Evolutionary conservation across 2,329 filamentous ascomycete genomes (phyloP), one percentile per base, ranked within the genome.

Genomic region (Aspergillus clavatus): DNA sequence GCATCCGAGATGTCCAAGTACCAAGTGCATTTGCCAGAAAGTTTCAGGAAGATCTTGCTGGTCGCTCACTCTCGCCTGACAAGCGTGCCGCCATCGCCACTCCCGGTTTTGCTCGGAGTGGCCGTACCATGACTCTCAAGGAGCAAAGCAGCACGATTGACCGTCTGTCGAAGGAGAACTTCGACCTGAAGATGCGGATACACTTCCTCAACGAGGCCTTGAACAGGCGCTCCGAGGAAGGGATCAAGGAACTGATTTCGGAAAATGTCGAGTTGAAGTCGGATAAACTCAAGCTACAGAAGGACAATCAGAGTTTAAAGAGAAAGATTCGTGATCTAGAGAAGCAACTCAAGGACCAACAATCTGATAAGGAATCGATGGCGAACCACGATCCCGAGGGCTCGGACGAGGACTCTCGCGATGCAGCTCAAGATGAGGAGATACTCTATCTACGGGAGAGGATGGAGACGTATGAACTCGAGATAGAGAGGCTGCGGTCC

Each of bases 131-230:
- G 69, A 97, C 93, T 0, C 73, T 98, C 31, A 97, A 96, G 66
- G 93, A 98, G 68, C 93, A 98, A 68, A 95, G 91, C 63, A 95
- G 86, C 69, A 97, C 91, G 11, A 96, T 98, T 53, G 93, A 98
- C 67, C 83, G 90, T 47, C 77, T 97, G 2, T 94, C 89, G 48
- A 98, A 98, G 70, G 93, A 98, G 67, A 98, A 98, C 54, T 98
- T 97, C 63, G 91, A 96, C 64, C 73, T 97, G 44, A 96, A 97
- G 69, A 83, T 97, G 69, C 94, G 95, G 65, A 93, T 97, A 53
- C 94, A 96, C 76, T 98, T 96, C 62, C 78, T 98, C 39, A 94
- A 91, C 59, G 88, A 97, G 66, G 86, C 91, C 1, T 73, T 98
- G 16, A 89, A 95, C 67, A 93, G 91, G 62, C 80, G 94, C 33